Percentiles rank a stretch among this genome's conserved stretches.
Evolutionary conservation across 2,329 filamentous ascomycete genomes (phyloP).

Genomic region (Aureobasidium vineae): DNA sequence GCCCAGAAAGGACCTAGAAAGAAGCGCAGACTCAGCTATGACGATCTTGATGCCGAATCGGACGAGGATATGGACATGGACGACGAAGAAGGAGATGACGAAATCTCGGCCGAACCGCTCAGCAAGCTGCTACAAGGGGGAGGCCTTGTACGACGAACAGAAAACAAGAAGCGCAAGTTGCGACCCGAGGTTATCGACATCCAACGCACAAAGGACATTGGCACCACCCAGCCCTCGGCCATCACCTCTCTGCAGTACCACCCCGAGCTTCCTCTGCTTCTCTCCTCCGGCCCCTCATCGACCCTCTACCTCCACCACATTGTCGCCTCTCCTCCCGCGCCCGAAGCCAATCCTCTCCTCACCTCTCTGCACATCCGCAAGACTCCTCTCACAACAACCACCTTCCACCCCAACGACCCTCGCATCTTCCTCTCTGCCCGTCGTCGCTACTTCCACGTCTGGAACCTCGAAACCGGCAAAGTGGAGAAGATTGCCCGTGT

Average conservation of each 20-base stretch:
- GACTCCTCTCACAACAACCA: constrained; percentile 79
- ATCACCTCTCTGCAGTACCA: constrained; percentile 88
- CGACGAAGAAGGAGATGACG: constrained; percentile 34
- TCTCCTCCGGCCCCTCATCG: constrained; percentile 83
- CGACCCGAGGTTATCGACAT: constrained; percentile 88
- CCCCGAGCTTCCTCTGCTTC: constrained; percentile 78
- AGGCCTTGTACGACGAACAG: constrained; percentile 57
- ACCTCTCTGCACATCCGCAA: constrained; percentile 84
- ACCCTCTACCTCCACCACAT: constrained; percentile 89
- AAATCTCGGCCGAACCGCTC: constrained; percentile 69
- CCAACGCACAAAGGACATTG: constrained; percentile 81
- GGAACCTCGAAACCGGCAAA: constrained; percentile 78
- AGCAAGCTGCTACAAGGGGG: constrained; percentile 75
- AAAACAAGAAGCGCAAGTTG: constrained; percentile 66
- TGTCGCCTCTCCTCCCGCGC: constrained; percentile 64
- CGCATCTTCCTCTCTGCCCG: constrained; percentile 87
- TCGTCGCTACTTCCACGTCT: constrained; percentile 88
- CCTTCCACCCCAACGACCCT: constrained; percentile 69
- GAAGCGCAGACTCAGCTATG: constrained; percentile 47
- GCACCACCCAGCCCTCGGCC: constrained; percentile 70
- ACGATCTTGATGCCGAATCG: constrained; percentile 54
- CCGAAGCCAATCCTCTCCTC: constrained; percentile 80
- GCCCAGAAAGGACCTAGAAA: constrained; percentile 45
- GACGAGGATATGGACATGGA: constrained; percentile 57
- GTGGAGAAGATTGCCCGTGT: constrained; percentile 80